A percentile compares a stretch with the other conserved stretches of the same genome.
These are phyloP conservation scores for Crithidia fasciculata DNA, from an alignment of 208 protist species.

Conservation along the genomic window DNA sequence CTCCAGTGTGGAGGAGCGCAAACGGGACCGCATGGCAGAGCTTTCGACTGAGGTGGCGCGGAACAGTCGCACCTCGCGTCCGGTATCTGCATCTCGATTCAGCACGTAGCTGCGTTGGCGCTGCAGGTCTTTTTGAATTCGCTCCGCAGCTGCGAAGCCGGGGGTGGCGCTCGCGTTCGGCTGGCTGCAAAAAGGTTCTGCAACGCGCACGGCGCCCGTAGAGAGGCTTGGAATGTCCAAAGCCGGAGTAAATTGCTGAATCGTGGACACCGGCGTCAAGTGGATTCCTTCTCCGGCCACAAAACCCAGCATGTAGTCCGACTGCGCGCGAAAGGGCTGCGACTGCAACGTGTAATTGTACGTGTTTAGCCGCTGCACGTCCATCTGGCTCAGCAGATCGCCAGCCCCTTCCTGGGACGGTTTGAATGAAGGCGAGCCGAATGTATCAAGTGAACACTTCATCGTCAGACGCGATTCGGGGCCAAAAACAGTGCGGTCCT, in stretches of 20 bases:
- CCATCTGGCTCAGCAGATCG: conserved; percentile 23
- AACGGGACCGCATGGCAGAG: conserved; percentile 43
- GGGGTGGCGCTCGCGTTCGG: conserved; percentile 36
- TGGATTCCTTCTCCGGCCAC: conserved; percentile 64
- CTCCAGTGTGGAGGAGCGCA: conserved; percentile 53
- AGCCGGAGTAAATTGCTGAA: conserved; percentile 47
- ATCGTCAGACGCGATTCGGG: conserved; percentile 72
- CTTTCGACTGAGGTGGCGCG: conserved; percentile 60
- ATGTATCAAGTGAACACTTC: conserved; percentile 76
- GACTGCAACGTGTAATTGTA: conserved; percentile 79
- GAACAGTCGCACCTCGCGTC: conserved; percentile 63
- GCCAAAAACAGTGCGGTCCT: conserved; percentile 30
- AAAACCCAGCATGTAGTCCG: conserved; percentile 73
- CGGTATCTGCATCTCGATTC: conserved; percentile 63
- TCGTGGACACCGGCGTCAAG: conserved; percentile 67
- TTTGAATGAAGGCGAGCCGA: conserved; percentile 72
- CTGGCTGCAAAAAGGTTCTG: conserved; percentile 48
- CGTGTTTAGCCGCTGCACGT: conserved; percentile 32
- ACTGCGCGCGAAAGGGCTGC: conserved; percentile 67
- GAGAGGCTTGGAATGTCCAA: conserved; percentile 10
- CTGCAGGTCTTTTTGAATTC: conserved; percentile 68
- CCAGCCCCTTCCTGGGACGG: background rate
- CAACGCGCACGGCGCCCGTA: conserved; percentile 38
- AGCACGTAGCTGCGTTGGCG: conserved; percentile 79
- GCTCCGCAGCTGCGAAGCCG: conserved; percentile 58